Base-by-base conservation (phyloP, 257 asterid genomes). In the Solanum piurae region DNA sequence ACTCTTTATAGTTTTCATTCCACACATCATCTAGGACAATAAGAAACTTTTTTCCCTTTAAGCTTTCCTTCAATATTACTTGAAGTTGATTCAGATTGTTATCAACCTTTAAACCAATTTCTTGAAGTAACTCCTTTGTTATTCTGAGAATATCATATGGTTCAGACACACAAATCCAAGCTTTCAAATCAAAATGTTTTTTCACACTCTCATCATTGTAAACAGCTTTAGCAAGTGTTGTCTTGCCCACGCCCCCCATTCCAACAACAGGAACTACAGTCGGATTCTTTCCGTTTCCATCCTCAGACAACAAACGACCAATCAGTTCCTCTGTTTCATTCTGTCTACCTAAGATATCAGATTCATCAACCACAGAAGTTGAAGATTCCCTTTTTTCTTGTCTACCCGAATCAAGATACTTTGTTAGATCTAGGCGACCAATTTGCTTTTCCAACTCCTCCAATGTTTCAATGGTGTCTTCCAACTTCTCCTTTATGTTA, bases 131-230 rank as follows among this genome's bases (percentile, higher is more conserved):
- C 38, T 36, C 38, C 38, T 36, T 36, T 1, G 38, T 36, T 36
- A 36, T 36, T 36, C 38, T 36, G 38, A 12, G 1, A 6, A 7
- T 23, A 83, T 86, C 84, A 72, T 49, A 89, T 16, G 83, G 74
- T 5, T 86, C 80, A 21, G 90, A 89, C 13, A 89, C 89, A 86
- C 79, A 69, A 20, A 42, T 40, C 90, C 90, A 89, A 4, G 60
- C 90, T 62, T 18, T 86, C 12, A 52, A 29, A 69, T 5, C 60
- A 29, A 80, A 89, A 13, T 82, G 9, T 0, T 25, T 0, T 12
- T 37, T 52, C 58, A 89, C 79, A 7, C n/a, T 83, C 5, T 71
- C n/a, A 9, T 89, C 85, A 18, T 86, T 71, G 49, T 86, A 89
- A 5, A 89, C 60, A 9, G 74, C 12, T 60, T 82, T 88, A 37